A percentile compares a stretch with the other conserved stretches of the same genome.
Evolutionary conservation across 768 basidiomycete species (phyloP).

Genomic region (Mycena crocata): DNA sequence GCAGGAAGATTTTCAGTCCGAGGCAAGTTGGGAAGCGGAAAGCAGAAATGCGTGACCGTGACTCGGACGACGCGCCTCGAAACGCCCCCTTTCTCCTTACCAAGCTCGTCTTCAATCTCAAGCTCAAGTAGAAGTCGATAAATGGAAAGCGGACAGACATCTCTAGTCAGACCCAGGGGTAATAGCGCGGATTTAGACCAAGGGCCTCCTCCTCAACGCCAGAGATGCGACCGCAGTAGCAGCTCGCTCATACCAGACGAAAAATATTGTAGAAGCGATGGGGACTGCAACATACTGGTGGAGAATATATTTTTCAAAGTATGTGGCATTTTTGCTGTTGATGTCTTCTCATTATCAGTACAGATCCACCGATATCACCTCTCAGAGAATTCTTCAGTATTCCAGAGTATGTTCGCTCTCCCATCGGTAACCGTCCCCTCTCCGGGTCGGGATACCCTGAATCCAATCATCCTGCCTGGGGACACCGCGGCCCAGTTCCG

Average conservation of each 20-base stretch:
- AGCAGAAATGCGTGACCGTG: too few relatives aligned
- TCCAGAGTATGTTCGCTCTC: slow-evolving; percentile 13
- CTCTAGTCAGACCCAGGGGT: slow-evolving; percentile 2
- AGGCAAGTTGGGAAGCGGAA: background rate
- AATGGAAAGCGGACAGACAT: background rate
- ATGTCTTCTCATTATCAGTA: too few relatives aligned
- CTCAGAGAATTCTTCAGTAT: slow-evolving; percentile 10
- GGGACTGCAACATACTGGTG: slow-evolving; percentile 12
- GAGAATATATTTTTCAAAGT: slow-evolving; percentile 20
- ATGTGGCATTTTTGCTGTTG: background rate
- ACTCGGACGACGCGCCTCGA: too few relatives aligned
- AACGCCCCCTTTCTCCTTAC: too few relatives aligned
- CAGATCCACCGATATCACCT: slow-evolving; percentile 25
- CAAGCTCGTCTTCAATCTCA: too few relatives aligned
- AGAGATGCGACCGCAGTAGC: background rate
- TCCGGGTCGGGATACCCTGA: background rate
- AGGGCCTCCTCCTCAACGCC: slow-evolving; percentile 4
- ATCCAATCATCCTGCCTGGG: slow-evolving; percentile 11
- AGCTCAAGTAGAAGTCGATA: too few relatives aligned
- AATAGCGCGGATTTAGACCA: background rate
- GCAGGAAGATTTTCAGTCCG: too few relatives aligned
- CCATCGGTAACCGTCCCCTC: background rate
- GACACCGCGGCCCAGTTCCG: slow-evolving; percentile 15
- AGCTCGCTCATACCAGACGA: background rate
- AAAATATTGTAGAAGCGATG: slow-evolving; percentile 19